These are phyloP conservation scores for Dioscorea alata DNA, from an alignment of 106 monocot species.

Conservation along the genomic window DNA sequence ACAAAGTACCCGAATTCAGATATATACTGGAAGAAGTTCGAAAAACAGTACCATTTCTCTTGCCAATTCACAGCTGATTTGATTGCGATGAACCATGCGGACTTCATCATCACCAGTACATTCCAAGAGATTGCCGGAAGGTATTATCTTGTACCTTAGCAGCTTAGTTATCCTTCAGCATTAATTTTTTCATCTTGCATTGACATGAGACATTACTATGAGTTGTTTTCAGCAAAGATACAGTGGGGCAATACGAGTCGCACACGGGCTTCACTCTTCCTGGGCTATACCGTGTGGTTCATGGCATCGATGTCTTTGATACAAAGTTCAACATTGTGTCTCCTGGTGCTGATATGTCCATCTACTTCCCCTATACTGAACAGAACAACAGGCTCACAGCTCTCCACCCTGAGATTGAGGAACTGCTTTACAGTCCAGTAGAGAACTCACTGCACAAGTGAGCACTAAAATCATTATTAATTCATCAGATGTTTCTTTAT, in stretches of 20 bases:
- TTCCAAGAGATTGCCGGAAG: slow-evolving; percentile 90
- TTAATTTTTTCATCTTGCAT: not conserved
- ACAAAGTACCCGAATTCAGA: slow-evolving; percentile 82
- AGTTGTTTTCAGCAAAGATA: slow-evolving; percentile 56
- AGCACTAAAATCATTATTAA: slow-evolving; percentile 1
- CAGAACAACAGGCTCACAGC: slow-evolving; percentile 53
- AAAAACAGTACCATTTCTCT: slow-evolving; percentile 79
- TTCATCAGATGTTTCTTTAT: not conserved
- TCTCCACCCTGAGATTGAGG: slow-evolving; percentile 69
- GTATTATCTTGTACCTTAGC: slow-evolving; percentile 11
- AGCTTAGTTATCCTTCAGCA: no score
- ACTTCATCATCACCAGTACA: slow-evolving; percentile 85
- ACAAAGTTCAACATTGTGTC: slow-evolving; percentile 84
- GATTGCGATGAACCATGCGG: slow-evolving; percentile 82
- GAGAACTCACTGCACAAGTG: slow-evolving; percentile 63
- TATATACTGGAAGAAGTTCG: slow-evolving; percentile 74
- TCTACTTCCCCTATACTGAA: slow-evolving; percentile 65
- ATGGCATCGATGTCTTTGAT: slow-evolving; percentile 76
- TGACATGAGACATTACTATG: not conserved
- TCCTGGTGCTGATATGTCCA: slow-evolving; percentile 75
- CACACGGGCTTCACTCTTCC: slow-evolving; percentile 77
- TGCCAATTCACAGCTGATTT: slow-evolving; percentile 81
- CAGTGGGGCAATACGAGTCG: slow-evolving; percentile 74
- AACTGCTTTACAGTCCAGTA: slow-evolving; percentile 42
- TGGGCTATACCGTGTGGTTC: slow-evolving; percentile 72